phyloP scores from a whole-genome alignment of 345 rosid genomes.

The Ricinus communis region DNA sequence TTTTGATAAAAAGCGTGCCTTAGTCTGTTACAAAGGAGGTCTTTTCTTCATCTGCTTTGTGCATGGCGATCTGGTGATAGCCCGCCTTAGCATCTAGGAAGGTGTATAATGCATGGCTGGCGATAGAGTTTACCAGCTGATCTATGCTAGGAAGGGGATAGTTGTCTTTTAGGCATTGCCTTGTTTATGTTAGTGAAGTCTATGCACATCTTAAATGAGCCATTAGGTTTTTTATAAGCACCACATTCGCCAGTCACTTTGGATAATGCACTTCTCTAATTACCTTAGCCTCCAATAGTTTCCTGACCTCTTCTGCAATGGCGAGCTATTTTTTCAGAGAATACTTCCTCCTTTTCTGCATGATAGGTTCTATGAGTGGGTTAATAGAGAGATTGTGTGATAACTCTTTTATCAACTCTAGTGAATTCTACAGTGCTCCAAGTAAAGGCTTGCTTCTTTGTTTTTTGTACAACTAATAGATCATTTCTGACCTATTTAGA shows the following conservation, averaged over 20 bases:
- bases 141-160: background rate
- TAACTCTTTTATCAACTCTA: too few relatives aligned
- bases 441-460: too few relatives aligned
- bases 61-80: background rate
- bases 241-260: background rate
- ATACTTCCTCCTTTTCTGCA: background rate
- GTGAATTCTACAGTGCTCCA: too few relatives aligned
- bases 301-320: background rate
- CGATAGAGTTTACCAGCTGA: background rate
- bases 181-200: background rate
- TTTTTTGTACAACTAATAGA: too few relatives aligned
- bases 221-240: background rate
- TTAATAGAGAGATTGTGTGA: too few relatives aligned
- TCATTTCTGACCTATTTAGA: too few relatives aligned
- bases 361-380: too few relatives aligned
- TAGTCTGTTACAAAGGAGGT: background rate
- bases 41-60: background rate
- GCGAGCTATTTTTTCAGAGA: background rate
- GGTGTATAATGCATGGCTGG: background rate
- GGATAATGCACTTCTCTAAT: background rate
- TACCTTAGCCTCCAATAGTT: background rate
- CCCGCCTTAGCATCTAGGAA: background rate
- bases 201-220: background rate
- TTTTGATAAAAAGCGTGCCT: background rate
- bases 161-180: background rate